Base-by-base conservation (phyloP, 2,329 filamentous ascomycete species). In the Lasiodiplodia theobromae region DNA sequence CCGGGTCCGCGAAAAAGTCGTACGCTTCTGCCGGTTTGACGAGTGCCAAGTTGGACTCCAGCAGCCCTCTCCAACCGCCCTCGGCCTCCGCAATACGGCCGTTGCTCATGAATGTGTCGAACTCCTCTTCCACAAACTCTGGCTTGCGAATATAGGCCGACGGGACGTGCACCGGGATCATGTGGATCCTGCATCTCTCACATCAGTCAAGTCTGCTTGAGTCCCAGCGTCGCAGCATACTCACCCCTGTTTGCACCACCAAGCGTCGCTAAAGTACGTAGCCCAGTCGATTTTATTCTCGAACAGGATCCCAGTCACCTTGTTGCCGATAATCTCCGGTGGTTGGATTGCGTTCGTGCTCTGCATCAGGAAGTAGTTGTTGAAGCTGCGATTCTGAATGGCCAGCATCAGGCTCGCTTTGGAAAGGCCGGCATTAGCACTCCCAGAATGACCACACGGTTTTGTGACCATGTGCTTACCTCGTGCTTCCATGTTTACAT, bases 261-360 rank as follows among this genome's bases (percentile, higher is more conserved):
- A 69, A 25, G 78, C 77, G 11, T 67, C 79, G 51, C 94, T 93
- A 75, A 99, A 99, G 80, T 94, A 98, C 0, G 96, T 80, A 4
- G 92, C 92, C 79, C 98, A 94, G 78, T 99, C 93, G 68, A 94
- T 87, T 80, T 99, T 99, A 83, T 98, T 98, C 82, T 98, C 96
- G 74, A 98, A 98, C 14, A 97, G 78, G 4, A 90, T 89, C 10
- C 88, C 88, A 2, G 87, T 87, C 2, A 87, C 88, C 80, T 93
- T 94, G 84, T 98, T 99, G 58, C 85, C 88, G 71, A 94, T 89
- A 76, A 97, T 97, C 8, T 89, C 83, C 2, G 85, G 75, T 0
- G 96, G 96, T 76, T 97, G 88, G 56, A 89, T 87, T 34, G 81
- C 85, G 79, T 97, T 97, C 79, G 87, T 82, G 37, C 80, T 84